Conservation (phyloP, 164 flowering plant genomes). For the Taxillus chinensis region DNA sequence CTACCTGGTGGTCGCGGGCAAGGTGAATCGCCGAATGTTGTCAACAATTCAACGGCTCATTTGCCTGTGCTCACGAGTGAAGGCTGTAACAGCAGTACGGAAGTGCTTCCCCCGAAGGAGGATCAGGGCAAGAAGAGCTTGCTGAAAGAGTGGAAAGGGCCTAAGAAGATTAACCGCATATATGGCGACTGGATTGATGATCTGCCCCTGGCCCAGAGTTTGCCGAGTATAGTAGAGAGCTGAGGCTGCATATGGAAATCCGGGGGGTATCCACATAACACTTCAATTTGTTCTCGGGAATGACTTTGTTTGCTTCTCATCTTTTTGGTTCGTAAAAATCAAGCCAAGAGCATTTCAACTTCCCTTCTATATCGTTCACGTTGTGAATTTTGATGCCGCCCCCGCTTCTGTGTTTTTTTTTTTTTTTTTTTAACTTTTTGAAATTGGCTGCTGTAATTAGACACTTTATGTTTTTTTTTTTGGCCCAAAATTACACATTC, state of each 20-base stretch:
- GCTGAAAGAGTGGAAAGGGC: slow-evolving; percentile 41
- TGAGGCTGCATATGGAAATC: slow-evolving; percentile 7
- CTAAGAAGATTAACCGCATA: slow-evolving; percentile 55
- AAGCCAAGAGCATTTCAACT: too few species aligned
- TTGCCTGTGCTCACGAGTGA: slow-evolving; percentile 12
- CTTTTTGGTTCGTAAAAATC: too few species aligned
- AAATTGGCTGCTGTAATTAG: too few species aligned
- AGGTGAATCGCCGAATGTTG: slow-evolving; percentile 18
- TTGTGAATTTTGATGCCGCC: too few species aligned
- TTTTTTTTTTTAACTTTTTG: too few species aligned
- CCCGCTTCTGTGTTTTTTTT: too few species aligned
- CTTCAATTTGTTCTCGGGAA: too few species aligned
- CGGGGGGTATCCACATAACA: too few species aligned
- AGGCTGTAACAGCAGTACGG: slow-evolving; percentile 1
- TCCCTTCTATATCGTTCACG: too few species aligned
- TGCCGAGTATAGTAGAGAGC: slow-evolving; percentile 27
- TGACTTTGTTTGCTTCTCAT: too few species aligned
- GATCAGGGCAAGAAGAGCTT: slow-evolving; percentile 25
- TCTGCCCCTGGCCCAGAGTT: slow-evolving; percentile 21
- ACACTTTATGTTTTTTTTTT: too few species aligned
- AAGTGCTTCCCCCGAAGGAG: slow-evolving; percentile 16
- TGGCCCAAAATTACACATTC: too few species aligned
- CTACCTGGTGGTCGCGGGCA: slow-evolving; percentile 25
- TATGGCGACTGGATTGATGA: slow-evolving; percentile 77
- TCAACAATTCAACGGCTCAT: slow-evolving; percentile 13